Base-by-base conservation (phyloP, 164 flowering plant species). In the Chloranthus sessilifolius region DNA sequence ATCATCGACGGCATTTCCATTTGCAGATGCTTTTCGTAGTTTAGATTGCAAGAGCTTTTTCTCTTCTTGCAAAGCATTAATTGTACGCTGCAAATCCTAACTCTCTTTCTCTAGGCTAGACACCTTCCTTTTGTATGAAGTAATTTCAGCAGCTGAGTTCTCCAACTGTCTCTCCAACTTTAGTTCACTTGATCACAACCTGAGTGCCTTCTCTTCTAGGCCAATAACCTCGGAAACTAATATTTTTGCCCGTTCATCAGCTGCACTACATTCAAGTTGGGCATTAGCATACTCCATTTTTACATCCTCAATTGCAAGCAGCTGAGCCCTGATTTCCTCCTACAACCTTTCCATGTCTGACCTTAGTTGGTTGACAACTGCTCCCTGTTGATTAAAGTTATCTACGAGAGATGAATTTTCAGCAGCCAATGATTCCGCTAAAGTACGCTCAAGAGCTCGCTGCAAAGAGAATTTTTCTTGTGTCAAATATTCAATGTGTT, bases 401-500 rank as follows among this genome's bases (percentile, higher is more conserved):
- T 89, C 95, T 21, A 96, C 87, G 41, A 87, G 63, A 37, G 97
- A 72, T 31, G 99, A 87, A 73, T 94, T 94, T 66, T 94, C 99
- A 58, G 79, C 58, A 56, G 99, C 96, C 63, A 94, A 73, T 31
- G 97, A 82, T 66, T 85, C 95, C 15, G 96, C 77, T 52, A 94
- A 72, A 59, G 82, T 56, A 48, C 74, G 79, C 60, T 89, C 95
- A 47, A 94, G 79, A 57, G 92, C 80, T 57, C 95, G 74, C 73
- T 81, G 96, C 71, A 94, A 59, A 37, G 97, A 77, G 72, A 89
- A 94, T 49, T 94, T 94, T 71, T 89, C 99, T 69, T 85, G 99
- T 3, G 99, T 94, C 68, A 94, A 63, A 69, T 94, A 97, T 72
- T 89, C 99, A 73, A 94, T 94, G 68, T 89, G 96, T 97, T 94